Conservation (phyloP, 139 green algal genomes). For the Picochlorum sp. region DNA sequence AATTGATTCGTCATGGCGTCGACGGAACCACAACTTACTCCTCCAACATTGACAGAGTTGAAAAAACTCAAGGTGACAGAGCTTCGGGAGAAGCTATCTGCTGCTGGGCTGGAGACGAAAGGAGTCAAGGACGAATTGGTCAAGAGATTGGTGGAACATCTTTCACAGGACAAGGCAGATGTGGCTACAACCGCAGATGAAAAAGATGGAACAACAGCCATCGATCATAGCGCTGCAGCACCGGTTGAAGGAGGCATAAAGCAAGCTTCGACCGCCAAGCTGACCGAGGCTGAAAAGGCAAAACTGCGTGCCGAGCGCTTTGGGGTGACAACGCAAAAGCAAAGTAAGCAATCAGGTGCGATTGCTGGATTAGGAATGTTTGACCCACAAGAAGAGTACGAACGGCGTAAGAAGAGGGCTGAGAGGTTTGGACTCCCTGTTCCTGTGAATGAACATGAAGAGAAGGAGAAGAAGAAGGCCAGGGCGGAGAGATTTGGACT, state of each 20-base stretch:
- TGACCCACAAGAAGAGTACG: slow-evolving; percentile 22
- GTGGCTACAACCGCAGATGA: background rate
- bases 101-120: slow-evolving; percentile 24
- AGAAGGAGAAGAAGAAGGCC: slow-evolving; percentile 19
- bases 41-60: slow-evolving; percentile 1
- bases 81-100: slow-evolving; percentile 27
- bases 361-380: slow-evolving; percentile 27
- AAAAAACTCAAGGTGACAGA: slow-evolving; percentile 31
- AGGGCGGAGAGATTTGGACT: slow-evolving; percentile 22
- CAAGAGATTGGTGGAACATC: slow-evolving; percentile 11
- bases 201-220: background rate
- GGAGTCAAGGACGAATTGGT: slow-evolving; percentile 38
- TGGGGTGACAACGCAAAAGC: slow-evolving; percentile 1
- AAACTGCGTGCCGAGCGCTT: slow-evolving; percentile 23
- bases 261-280: background rate
- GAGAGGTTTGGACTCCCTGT: slow-evolving; percentile 14
- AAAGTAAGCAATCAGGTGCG: slow-evolving; percentile 1
- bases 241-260: background rate
- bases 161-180: slow-evolving; percentile 2
- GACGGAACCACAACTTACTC: background rate
- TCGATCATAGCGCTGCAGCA: background rate
- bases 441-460: slow-evolving; percentile 11
- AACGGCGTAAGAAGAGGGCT: slow-evolving; percentile 30
- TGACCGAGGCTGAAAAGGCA: slow-evolving; percentile 19
- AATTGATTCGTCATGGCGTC: background rate